phyloP scores from a whole-genome alignment of 169 alveolate genomes.

The Eimeria praecox region DNA sequence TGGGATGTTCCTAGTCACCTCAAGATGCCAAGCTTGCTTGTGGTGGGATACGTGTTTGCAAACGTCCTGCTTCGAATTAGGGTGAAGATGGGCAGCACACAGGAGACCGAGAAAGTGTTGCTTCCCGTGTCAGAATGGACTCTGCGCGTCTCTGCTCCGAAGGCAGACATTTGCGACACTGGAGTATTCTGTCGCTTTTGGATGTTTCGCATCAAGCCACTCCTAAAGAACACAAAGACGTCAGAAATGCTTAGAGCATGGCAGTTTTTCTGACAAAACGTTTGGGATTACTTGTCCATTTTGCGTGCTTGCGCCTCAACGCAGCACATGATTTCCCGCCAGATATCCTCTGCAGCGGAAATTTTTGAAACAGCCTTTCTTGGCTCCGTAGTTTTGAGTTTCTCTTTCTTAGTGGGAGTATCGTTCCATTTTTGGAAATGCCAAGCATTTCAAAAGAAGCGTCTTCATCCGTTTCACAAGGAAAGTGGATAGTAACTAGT shows the following conservation, averaged over 20 bases:
- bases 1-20: background rate
- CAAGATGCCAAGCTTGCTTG: background rate
- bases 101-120: background rate
- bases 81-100: background rate
- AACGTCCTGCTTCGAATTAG: slow-evolving; percentile 4
- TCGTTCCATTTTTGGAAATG: background rate
- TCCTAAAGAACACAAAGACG: background rate
- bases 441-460: background rate
- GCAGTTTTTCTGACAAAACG: background rate
- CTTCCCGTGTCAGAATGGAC: slow-evolving; percentile 1
- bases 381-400: slow-evolving; percentile 5
- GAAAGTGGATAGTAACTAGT: background rate
- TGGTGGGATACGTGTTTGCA: slow-evolving; percentile 23
- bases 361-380: background rate
- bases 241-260: background rate
- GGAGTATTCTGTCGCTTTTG: background rate
- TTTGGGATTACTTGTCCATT: slow-evolving; percentile 25
- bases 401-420: background rate
- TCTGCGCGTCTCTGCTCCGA: slow-evolving; percentile 11
- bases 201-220: background rate
- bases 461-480: background rate
- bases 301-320: slow-evolving; percentile 1
- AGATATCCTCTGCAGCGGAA: slow-evolving; percentile 23
- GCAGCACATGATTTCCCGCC: slow-evolving; percentile 39
- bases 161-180: background rate